phyloP scores from a whole-genome alignment of 2,329 filamentous ascomycete genomes.

The Pseudogymnoascus sp. region DNA sequence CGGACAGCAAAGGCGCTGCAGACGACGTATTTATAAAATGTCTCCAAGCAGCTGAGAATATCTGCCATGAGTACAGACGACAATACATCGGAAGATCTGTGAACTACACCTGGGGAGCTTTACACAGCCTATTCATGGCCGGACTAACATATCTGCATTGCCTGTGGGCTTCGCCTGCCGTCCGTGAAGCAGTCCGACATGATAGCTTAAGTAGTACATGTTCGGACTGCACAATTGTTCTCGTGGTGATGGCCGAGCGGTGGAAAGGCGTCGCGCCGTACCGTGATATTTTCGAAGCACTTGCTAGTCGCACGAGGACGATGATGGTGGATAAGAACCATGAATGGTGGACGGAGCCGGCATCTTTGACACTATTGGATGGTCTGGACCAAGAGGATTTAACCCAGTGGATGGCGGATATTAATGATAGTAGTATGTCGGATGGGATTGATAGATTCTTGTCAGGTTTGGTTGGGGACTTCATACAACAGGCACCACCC shows the following conservation, averaged over 20 bases:
- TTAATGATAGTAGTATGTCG: neutral
- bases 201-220: constrained; percentile 22
- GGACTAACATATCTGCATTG: constrained; percentile 28
- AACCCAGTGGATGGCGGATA: neutral
- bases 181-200: constrained; percentile 11
- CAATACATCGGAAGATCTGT: constrained; percentile 14
- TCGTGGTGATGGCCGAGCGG: constrained; percentile 27
- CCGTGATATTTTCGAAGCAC: constrained; percentile 28
- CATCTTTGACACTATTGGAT: neutral
- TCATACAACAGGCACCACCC: neutral
- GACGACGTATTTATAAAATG: constrained; percentile 3
- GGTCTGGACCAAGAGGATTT: neutral
- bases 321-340: constrained; percentile 15
- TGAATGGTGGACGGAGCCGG: neutral
- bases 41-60: neutral
- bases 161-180: constrained; percentile 25
- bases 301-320: constrained; percentile 21
- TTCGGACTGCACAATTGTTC: constrained; percentile 25
- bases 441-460: neutral
- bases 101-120: constrained; percentile 19
- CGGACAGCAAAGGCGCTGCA: neutral
- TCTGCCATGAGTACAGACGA: constrained; percentile 11
- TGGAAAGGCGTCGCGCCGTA: constrained; percentile 27
- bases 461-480: neutral
- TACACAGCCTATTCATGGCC: constrained; percentile 21